Evolutionary conservation across 805 yeast genomes (phyloP), one percentile per base, ranked within the genome.

Genomic region (Candida parachauliodes): DNA sequence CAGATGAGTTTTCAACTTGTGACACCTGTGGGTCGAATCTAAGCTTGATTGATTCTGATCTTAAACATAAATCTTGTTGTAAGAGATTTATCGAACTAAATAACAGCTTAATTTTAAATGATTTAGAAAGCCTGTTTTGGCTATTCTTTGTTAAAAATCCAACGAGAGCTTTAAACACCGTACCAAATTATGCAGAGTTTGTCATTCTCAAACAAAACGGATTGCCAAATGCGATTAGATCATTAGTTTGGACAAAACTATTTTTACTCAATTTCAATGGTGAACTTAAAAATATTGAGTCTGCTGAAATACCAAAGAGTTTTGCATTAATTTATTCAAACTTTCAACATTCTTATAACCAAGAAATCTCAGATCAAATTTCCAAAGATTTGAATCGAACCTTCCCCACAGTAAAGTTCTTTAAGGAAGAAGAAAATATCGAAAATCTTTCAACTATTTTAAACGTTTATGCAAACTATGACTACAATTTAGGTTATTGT

Each of bases 401-500:
- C 0, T 80, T 78, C 51, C 84, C 85, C 2, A 60, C 65, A 15
- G 60, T 79, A 15, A 57, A 58, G 1, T 68, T 74, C 51, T 77
- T 80, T 56, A 59, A 63, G 30, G 55, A 63, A 22, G 60, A 54
- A 12, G 58, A 61, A 14, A 76, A 77, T 16, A 67, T 74, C 37
- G 43, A 50, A 8, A 62, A 65, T 44, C 69, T 79, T 40, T 78
- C 77, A 26, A 70, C 72, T 19, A 71, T 79, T 21, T 60, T 79
- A 42, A 76, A 79, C 40, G 84, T 82, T 1, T 79, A 74, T 48
- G 76, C 80, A 34, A 74, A 78, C 45, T 79, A 76, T 50, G 84
- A 79, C 55, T 69, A 70, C 36, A 81, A 79, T 46, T 73, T 79
- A 46, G 86, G 86, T 8, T 79, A 79, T 50, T 79, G 86, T 52